A percentile compares a stretch with the other conserved stretches of the same genome.
Evolutionary conservation across 768 basidiomycete species (phyloP).

Genomic region (Leccinum ochraceum): DNA sequence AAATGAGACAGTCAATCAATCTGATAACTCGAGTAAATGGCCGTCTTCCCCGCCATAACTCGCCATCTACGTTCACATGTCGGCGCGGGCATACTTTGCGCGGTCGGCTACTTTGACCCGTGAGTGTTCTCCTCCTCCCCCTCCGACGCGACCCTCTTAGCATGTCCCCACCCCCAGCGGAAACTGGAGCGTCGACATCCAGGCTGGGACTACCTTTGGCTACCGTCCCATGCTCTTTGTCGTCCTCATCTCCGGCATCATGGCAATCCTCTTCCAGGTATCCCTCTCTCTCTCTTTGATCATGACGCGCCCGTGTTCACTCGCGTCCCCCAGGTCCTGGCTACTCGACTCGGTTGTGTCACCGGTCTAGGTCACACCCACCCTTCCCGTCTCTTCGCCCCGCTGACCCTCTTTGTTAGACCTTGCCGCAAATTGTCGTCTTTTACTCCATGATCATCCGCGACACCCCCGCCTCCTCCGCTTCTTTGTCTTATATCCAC

Average conservation of each 20-base stretch:
- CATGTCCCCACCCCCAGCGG: constrained; percentile 21
- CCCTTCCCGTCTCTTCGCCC: not conserved
- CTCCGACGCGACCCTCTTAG: not conserved
- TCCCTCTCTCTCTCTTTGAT: not conserved
- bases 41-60: constrained; percentile 9
- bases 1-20: not conserved
- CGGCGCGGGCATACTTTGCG: constrained; percentile 42
- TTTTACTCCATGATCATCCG: constrained; percentile 47
- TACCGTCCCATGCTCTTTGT: constrained; percentile 48
- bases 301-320: not conserved
- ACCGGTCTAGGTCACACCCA: constrained; percentile 25
- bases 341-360: constrained; percentile 43
- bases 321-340: constrained; percentile 30
- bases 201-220: constrained; percentile 44
- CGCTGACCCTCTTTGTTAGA: constrained; percentile 28
- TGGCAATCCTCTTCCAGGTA: constrained; percentile 45
- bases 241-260: constrained; percentile 44
- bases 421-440: constrained; percentile 48
- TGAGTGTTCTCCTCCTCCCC: constrained; percentile 3
- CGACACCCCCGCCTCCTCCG: constrained; percentile 39
- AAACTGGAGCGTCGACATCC: constrained; percentile 47
- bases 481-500: constrained; percentile 45
- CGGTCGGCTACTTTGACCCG: constrained; percentile 41
- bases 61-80: constrained; percentile 37
- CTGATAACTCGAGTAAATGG: not conserved